Evolutionary conservation across 1,139 yeast genomes (phyloP).

Genomic region (Schizosaccharomyces versatilis): DNA sequence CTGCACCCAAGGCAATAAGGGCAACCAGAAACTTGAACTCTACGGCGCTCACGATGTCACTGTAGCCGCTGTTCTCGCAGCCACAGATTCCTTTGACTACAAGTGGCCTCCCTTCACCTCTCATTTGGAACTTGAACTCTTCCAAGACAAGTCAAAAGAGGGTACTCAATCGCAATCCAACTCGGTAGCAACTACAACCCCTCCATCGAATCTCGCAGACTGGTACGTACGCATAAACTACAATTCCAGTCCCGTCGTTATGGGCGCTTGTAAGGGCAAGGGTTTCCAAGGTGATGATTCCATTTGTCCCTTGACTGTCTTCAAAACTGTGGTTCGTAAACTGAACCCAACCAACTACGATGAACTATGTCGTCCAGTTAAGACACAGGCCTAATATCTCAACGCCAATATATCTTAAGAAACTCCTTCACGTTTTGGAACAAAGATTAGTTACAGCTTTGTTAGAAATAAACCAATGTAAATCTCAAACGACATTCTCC

Average conservation of each 20-base stretch:
- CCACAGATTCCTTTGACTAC: slow-evolving; percentile 13
- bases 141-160: slow-evolving; percentile 5
- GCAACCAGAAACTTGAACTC: slow-evolving; percentile 12
- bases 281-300: background rate
- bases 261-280: slow-evolving; percentile 12
- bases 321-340: background rate
- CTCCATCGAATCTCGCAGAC: slow-evolving; percentile 1
- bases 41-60: slow-evolving; percentile 15
- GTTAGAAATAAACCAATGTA: background rate
- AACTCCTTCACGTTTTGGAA: background rate
- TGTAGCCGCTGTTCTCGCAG: slow-evolving; percentile 13
- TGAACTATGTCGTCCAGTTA: background rate
- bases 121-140: slow-evolving; percentile 12
- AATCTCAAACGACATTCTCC: no score
- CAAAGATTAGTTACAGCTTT: background rate
- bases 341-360: background rate
- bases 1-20: slow-evolving; percentile 1
- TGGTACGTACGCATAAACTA: slow-evolving; percentile 13
- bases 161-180: background rate
- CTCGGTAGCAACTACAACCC: background rate
- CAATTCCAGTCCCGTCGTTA: slow-evolving; percentile 11
- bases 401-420: background rate
- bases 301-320: background rate
- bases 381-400: background rate
- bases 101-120: slow-evolving; percentile 14